phyloP scores from a whole-genome alignment of 2,329 filamentous ascomycete species.

The Neonectria magnoliae region DNA sequence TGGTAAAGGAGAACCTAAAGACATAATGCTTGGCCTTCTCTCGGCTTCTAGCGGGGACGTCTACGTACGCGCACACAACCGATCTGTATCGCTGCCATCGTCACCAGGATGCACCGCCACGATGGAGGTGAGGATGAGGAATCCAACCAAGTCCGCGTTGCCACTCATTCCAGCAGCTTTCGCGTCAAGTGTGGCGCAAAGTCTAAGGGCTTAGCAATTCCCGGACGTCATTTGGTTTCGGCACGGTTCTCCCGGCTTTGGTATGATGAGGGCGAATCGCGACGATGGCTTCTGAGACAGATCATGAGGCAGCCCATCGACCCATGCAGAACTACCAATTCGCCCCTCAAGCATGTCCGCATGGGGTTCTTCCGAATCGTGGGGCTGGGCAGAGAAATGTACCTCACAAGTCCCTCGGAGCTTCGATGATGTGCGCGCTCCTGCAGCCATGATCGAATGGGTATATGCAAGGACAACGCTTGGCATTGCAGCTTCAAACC shows the following conservation, averaged over 20 bases:
- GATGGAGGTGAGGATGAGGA: neutral
- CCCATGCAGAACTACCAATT: neutral
- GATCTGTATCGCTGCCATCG: neutral
- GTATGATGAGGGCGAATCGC: neutral
- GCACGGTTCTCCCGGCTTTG: slow-evolving; percentile 15
- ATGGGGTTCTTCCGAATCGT: slow-evolving; percentile 7
- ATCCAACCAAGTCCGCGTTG: neutral
- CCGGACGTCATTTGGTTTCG: neutral
- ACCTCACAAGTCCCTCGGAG: neutral
- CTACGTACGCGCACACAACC: neutral
- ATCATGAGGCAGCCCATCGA: slow-evolving; percentile 14
- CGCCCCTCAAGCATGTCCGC: neutral
- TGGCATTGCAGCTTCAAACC: slow-evolving; percentile 4
- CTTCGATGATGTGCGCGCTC: neutral
- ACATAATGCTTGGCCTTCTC: neutral
- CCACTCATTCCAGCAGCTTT: neutral
- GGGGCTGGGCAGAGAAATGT: neutral
- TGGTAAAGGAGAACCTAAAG: neutral
- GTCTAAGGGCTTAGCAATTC: neutral
- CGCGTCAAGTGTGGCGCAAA: slow-evolving; percentile 25
- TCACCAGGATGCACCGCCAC: slow-evolving; percentile 10
- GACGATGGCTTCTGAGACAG: slow-evolving; percentile 8
- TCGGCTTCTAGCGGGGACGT: neutral
- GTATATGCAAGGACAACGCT: neutral
- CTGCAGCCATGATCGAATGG: neutral